Base-by-base conservation (phyloP, 2,329 filamentous ascomycete species). In the Penicillium sp. region DNA sequence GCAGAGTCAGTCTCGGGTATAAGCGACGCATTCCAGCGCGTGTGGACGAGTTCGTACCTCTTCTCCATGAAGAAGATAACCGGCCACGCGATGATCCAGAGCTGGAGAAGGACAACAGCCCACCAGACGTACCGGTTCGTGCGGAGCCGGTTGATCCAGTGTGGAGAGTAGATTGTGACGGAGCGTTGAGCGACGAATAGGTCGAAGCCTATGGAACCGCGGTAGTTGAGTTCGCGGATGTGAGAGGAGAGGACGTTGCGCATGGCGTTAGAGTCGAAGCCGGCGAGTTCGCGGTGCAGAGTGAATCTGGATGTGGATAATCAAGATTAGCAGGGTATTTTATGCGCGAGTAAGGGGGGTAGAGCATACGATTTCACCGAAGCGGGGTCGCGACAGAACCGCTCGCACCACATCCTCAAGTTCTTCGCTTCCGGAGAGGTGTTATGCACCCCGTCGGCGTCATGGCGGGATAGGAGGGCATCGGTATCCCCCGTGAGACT, bases 81-180 rank as follows among this genome's bases (percentile, higher is more conserved):
- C 0, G 75, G 75, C 74, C 75, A 77, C 7, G 73, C 67, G 48
- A 77, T 61, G 48, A 76, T 68, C 75, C 75, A 77, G 8, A 77
- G 66, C 53, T 76, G 75, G 8, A 75, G 62, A 37, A 77, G 63
- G 10, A 77, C 68, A 31, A 70, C 70, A 4, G 41, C 9, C 69
- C 69, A 77, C 65, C 70, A 77, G 8, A 75, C 62, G 35, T 64
- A 69, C 7, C n/a, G 33, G 51, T 74, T 74, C 7, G 68, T 66
- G n/a, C 75, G 73, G 1, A 73, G 52, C 2, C 58, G 67, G 60
- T 77, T 77, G 47, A 77, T 66, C 68, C 72, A 75, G 45, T 75
- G 72, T 2, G 75, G 74, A 1, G 74, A 75, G 60, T 75, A 75
- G 50, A 77, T 59, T 21, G 70, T 74, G 19, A 77, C 59, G 6